Base-by-base conservation (phyloP, 2,329 filamentous ascomycete genomes). In the Apiospora marii region DNA sequence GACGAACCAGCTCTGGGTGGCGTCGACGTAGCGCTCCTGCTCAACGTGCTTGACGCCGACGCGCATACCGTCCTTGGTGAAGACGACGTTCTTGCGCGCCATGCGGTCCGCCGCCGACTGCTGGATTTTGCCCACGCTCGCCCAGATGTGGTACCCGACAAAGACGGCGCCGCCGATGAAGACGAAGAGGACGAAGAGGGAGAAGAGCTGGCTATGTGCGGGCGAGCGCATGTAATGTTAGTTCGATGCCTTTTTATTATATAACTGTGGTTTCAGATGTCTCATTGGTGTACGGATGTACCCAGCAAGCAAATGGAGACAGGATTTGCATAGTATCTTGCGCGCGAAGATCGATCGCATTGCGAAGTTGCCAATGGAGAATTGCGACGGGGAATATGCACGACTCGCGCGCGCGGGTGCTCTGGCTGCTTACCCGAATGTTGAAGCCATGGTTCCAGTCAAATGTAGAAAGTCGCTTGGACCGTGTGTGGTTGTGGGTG, bases 81-180 rank as follows among this genome's bases (percentile, higher is more conserved):
- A 93, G 53, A 90, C 86, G 72, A 95, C 89, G 80, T 95, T 92
- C 84, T 92, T 93, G 84, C 90, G 90, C 81, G 92, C 90, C 89
- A 95, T 93, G 79, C 90, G 90, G 82, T 92, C 87, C 68, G 88
- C 89, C 67, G 92, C 92, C 73, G 89, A 87, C 73, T 89, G 85
- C 74, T 89, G 88, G 77, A 95, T 91, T 81, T 93, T 88, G 82
- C 86, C 87, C 71, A 89, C 86, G 82, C 90, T 91, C 71, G 92
- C 82, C 83, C 93, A 95, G 80, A 95, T 87, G 74, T 93, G 91
- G 82, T 94, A 94, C 74, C 89, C 88, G 72, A 95, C 85, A 83
- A 90, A 94, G 72, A 86, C 92, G 67, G 88, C 80, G 71, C 84
- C 87, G 74, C 82, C 87, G 41, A 93, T 80, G 70, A 92, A 77